A percentile compares a stretch with the other conserved stretches of the same genome.
Evolutionary conservation across 2,329 filamentous ascomycete genomes (phyloP).

Genomic region (Aureobasidium sp.): DNA sequence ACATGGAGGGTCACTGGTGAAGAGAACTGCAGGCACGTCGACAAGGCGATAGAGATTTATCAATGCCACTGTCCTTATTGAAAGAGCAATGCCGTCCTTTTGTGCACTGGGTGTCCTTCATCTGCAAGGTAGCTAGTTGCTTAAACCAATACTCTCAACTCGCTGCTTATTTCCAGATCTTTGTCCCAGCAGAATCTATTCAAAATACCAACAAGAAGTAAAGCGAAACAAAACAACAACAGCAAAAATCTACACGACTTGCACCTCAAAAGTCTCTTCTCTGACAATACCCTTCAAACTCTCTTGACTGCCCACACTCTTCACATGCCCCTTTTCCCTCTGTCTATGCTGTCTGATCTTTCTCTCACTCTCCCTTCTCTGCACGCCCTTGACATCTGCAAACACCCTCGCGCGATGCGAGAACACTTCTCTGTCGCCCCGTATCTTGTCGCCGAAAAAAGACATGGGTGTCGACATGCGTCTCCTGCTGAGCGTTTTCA

Average conservation of each 20-base stretch:
- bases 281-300: background rate
- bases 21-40: too few species aligned
- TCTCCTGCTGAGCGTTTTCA: background rate
- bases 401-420: background rate
- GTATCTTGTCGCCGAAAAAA: background rate
- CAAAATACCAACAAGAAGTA: too few species aligned
- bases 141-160: too few species aligned
- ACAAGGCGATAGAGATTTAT: too few species aligned
- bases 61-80: too few species aligned
- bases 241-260: background rate
- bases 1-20: too few species aligned
- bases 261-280: conserved; percentile 7
- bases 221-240: background rate
- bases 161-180: too few species aligned
- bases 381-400: background rate
- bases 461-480: background rate
- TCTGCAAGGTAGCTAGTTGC: too few species aligned
- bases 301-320: background rate
- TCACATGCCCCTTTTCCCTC: background rate
- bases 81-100: too few species aligned
- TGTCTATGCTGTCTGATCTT: background rate
- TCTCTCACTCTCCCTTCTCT: background rate
- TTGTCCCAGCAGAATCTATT: too few species aligned
- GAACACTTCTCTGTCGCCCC: background rate
- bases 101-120: too few species aligned